Evolutionary conservation across 208 protist genomes (phyloP).

Genomic region (Perkinsela sp.): DNA sequence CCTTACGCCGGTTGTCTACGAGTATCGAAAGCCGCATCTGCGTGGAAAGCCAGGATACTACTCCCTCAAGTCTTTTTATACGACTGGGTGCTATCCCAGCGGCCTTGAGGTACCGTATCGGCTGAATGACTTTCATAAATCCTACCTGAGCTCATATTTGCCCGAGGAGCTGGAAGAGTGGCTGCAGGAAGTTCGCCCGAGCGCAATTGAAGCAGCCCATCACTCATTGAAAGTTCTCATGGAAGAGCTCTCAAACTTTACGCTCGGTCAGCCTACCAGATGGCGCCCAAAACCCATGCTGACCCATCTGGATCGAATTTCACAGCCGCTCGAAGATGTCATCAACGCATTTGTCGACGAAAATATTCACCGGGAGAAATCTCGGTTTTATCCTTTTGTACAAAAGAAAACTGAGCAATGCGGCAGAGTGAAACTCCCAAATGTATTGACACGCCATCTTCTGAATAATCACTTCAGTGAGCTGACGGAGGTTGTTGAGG

Average conservation of each 20-base stretch:
- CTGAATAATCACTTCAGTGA: neutral
- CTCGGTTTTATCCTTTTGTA: neutral
- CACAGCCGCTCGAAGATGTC: neutral
- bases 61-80: slow-evolving; percentile 69
- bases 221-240: neutral
- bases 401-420: neutral
- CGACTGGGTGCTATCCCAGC: slow-evolving; percentile 48
- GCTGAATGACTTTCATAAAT: slow-evolving; percentile 34
- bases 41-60: slow-evolving; percentile 30
- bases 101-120: slow-evolving; percentile 37
- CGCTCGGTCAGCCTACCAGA: neutral
- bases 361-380: neutral
- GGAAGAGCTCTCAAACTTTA: neutral
- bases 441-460: neutral
- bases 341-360: neutral
- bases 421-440: neutral
- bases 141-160: slow-evolving; percentile 46
- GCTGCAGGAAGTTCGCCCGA: slow-evolving; percentile 7
- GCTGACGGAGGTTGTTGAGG: neutral
- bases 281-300: neutral
- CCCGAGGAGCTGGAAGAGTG: slow-evolving; percentile 54
- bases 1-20: slow-evolving; percentile 34
- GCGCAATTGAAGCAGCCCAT: neutral
- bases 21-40: slow-evolving; percentile 44
- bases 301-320: neutral